Evolutionary conservation across 2,329 filamentous ascomycete species (phyloP), one percentile per base, ranked within the genome.

Genomic region (Raffaelea ambrosiae): DNA sequence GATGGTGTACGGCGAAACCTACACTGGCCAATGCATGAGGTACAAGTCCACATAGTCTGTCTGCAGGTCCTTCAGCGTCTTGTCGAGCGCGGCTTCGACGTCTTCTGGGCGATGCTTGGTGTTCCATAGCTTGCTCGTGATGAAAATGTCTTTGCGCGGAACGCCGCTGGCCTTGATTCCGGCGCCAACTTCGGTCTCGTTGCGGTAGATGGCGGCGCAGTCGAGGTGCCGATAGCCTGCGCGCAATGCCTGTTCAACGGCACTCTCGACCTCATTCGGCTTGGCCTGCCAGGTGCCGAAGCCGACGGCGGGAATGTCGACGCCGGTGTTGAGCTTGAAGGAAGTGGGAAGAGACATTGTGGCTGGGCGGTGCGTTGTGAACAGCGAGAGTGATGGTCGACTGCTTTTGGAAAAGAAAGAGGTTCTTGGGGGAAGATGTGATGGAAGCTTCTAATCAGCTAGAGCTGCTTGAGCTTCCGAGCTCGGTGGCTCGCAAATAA

Each of bases 231-330:
- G 58, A 49, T 58, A 73, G 23, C 70, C 70, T 22, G 58, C 55
- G 45, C 63, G 62, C 38, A 74, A 63, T 51, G 76, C 76, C 35
- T 63, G 60, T 18, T 67, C 63, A 9, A 77, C 72, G 18, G 71
- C 72, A 19, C 67, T 59, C 47, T 71, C 68, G 31, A 74, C 71
- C 51, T 74, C 67, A 48, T 69, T 61, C 43, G 60, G 66, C 50
- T 50, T 51, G 19, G 57, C 54, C 40, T 59, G 58, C 66, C 66
- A 70, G 31, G 66, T 68, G 18, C 67, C 67, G 18, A 69, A 57
- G 33, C 67, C 67, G 14, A 69, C 57, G 20, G 65, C 65, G 10
- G 67, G 66, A 47, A 69, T 69, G 41, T 61, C 55, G 44, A 64
- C 60, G 42, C 65, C 66, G 20, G 66, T 67, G 55, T 68, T 69